These are phyloP conservation scores for Iris macrosiphon DNA, from an alignment of 106 monocot species.

Conservation along the genomic window DNA sequence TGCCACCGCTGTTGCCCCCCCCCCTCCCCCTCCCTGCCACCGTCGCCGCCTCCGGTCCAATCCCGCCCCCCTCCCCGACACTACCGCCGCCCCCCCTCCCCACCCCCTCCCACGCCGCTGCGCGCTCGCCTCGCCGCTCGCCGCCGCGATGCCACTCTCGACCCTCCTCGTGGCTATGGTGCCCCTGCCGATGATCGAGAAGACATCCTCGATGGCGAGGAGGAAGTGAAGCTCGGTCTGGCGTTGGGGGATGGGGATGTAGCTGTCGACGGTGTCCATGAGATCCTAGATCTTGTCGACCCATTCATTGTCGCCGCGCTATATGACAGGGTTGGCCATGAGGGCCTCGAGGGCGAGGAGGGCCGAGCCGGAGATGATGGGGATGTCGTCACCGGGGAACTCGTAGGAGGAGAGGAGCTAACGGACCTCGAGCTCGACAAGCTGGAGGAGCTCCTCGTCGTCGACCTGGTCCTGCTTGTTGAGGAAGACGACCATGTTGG, in stretches of 20 bases:
- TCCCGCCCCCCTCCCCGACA: no score
- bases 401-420: slow-evolving; percentile 78
- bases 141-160: slow-evolving; percentile 70
- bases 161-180: slow-evolving; percentile 86
- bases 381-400: slow-evolving; percentile 87
- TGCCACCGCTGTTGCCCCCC: no score
- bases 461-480: slow-evolving; percentile 95
- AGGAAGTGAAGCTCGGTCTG: slow-evolving; percentile 91
- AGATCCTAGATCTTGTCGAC: slow-evolving; percentile 79
- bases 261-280: slow-evolving; percentile 83
- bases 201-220: slow-evolving; percentile 85
- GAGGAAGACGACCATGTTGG: slow-evolving; percentile 91
- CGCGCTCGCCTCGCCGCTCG: slow-evolving; percentile 64
- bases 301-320: slow-evolving; percentile 80
- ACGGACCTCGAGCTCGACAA: slow-evolving; percentile 82
- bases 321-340: slow-evolving; percentile 53
- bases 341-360: slow-evolving; percentile 85
- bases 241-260: slow-evolving; percentile 89
- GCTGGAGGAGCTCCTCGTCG: slow-evolving; percentile 77
- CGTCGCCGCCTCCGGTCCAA: no score
- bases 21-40: no score
- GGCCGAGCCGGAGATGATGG: slow-evolving; percentile 86
- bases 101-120: no score
- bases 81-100: no score
- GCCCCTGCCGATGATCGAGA: slow-evolving; percentile 92